Conservation (phyloP, 257 asterid species). For the Henckelia pumila region DNA sequence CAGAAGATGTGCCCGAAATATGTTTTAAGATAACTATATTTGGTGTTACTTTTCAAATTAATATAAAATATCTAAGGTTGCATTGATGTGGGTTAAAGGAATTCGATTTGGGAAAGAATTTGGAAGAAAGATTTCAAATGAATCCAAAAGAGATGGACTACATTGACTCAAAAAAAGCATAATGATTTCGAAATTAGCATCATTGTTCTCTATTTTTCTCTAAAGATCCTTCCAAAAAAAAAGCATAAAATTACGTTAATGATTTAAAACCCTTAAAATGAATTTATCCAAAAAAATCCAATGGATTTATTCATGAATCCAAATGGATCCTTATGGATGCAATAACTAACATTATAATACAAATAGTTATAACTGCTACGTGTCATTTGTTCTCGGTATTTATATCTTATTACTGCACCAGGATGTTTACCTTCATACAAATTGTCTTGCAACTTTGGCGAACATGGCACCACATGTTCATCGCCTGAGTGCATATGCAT, state of each 20-base stretch:
- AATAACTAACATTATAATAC: neutral
- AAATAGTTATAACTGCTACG: neutral
- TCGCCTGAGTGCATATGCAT: constrained; percentile 85
- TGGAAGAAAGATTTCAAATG: neutral
- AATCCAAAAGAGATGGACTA: neutral
- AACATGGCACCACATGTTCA: constrained; percentile 93
- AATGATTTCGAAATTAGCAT: neutral
- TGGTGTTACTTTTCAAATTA: too few relatives aligned
- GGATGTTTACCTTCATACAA: constrained; percentile 93
- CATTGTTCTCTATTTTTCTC: too few relatives aligned
- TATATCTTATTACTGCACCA: constrained; percentile 40
- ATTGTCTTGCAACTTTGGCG: constrained; percentile 88
- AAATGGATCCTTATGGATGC: too few relatives aligned
- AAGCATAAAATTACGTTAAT: neutral
- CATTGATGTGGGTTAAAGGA: neutral
- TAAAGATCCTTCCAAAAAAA: too few relatives aligned
- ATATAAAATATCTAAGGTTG: too few relatives aligned
- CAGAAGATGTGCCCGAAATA: neutral
- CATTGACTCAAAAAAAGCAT: too few relatives aligned
- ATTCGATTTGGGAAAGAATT: neutral
- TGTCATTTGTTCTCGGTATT: constrained; percentile 1
- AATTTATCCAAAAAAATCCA: too few relatives aligned
- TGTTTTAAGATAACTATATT: neutral
- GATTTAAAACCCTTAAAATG: neutral
- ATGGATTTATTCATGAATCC: neutral